Evolutionary conservation across 2,329 filamentous ascomycete genomes (phyloP).

Genomic region (Trichophyton verrucosum): DNA sequence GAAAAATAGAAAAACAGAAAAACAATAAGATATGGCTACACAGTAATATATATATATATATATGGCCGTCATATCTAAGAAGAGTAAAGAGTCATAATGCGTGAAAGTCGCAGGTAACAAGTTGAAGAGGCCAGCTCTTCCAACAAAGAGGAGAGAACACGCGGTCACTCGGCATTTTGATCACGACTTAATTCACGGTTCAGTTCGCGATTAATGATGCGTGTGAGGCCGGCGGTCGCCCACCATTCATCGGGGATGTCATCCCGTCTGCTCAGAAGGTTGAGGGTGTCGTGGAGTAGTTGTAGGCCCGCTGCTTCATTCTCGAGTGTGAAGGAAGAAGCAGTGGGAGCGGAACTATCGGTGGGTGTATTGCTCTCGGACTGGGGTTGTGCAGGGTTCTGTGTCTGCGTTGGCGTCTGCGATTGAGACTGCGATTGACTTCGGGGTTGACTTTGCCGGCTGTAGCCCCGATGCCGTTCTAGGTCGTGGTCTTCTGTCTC

Average conservation of each 20-base stretch:
- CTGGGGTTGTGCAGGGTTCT: slow-evolving; percentile 12
- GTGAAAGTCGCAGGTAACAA: background rate
- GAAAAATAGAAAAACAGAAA: too few relatives aligned
- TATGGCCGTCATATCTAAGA: background rate
- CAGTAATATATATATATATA: background rate
- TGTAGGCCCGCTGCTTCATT: slow-evolving; percentile 33
- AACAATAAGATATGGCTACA: background rate
- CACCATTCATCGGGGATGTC: slow-evolving; percentile 78
- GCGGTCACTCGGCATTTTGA: background rate
- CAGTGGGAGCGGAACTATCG: background rate
- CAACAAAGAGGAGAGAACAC: background rate
- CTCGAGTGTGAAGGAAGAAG: slow-evolving; percentile 16
- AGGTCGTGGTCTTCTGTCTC: slow-evolving; percentile 12
- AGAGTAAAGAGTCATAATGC: background rate
- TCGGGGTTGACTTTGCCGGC: slow-evolving; percentile 5
- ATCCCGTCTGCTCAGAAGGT: slow-evolving; percentile 54
- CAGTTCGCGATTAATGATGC: slow-evolving; percentile 29
- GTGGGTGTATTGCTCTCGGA: slow-evolving; percentile 23
- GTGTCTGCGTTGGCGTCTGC: slow-evolving; percentile 2
- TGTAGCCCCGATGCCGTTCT: slow-evolving; percentile 13
- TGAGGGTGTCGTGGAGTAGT: slow-evolving; percentile 60
- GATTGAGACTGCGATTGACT: background rate
- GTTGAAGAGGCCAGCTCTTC: background rate
- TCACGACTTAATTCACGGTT: background rate
- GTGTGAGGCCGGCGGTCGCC: slow-evolving; percentile 55